phyloP scores from a whole-genome alignment of 2,329 filamentous ascomycete genomes.

The Colletotrichum limetticola region DNA sequence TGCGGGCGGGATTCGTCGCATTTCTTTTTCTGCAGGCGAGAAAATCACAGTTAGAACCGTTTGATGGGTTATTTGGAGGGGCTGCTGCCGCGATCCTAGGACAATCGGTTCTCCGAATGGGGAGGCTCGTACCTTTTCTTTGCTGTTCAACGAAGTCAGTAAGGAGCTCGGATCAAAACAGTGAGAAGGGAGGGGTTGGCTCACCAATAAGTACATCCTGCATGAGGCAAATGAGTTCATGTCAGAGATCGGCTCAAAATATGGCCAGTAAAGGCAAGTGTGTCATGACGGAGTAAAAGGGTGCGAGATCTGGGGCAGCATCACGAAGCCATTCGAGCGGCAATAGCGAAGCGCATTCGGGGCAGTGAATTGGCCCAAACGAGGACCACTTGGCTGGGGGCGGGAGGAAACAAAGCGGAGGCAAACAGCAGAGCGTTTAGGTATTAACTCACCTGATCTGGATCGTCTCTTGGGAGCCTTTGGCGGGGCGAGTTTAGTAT shows the following conservation, averaged over 20 bases:
- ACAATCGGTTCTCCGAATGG: not conserved
- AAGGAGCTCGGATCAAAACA: not conserved
- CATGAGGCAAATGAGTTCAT: conserved; percentile 33
- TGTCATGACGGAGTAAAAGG: conserved; percentile 2
- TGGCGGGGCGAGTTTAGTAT: conserved; percentile 66
- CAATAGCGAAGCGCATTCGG: conserved; percentile 7
- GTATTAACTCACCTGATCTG: conserved; percentile 62
- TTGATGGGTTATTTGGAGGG: not conserved
- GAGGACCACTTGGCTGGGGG: conserved; percentile 14
- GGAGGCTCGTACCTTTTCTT: conserved; percentile 60
- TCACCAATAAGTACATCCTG: conserved; percentile 65
- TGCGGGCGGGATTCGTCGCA: conserved; percentile 64
- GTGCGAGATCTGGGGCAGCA: not conserved
- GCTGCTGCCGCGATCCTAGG: not conserved
- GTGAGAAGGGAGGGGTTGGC: conserved; percentile 38
- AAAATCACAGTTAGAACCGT: conserved; percentile 2
- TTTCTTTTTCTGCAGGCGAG: conserved; percentile 63
- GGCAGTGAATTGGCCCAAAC: not conserved
- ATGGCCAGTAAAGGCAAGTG: conserved; percentile 4
- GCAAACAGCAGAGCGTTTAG: not conserved
- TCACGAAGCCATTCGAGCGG: conserved; percentile 29
- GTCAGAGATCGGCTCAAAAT: conserved; percentile 37
- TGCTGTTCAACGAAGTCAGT: conserved; percentile 47
- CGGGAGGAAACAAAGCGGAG: not conserved
- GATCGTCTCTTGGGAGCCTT: conserved; percentile 69